phyloP scores from a whole-genome alignment of 2,329 filamentous ascomycete species.

The Botrytis tulipae region DNA sequence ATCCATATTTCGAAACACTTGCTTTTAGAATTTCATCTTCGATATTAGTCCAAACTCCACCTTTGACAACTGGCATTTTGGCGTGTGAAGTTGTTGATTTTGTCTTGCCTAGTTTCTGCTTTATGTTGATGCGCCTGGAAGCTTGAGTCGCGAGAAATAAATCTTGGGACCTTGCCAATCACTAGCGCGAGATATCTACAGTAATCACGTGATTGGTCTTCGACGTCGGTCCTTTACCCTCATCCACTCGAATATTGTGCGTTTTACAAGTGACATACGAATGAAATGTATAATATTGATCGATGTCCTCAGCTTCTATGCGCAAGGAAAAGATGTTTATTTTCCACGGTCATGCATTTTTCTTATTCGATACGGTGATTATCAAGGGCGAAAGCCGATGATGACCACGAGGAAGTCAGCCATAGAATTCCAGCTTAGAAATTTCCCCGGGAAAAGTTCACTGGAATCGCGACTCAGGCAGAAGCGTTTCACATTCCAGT shows the following conservation, averaged over 20 bases:
- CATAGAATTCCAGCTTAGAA: neutral
- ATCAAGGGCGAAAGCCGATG: neutral
- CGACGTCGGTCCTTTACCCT: neutral
- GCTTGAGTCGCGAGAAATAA: conserved; percentile 21
- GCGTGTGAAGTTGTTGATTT: conserved; percentile 25
- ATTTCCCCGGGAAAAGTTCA: neutral
- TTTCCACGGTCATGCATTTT: neutral
- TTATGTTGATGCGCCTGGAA: conserved; percentile 13
- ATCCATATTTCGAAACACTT: conserved; percentile 87
- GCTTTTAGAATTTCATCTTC: conserved; percentile 92
- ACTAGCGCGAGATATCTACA: conserved; percentile 8
- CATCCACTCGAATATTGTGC: too few species aligned
- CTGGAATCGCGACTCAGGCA: neutral
- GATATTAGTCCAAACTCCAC: conserved; percentile 73
- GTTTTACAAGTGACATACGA: neutral
- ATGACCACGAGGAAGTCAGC: neutral
- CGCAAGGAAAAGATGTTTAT: neutral
- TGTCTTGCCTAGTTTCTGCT: conserved; percentile 9
- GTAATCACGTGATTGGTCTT: neutral
- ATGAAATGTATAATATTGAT: neutral
- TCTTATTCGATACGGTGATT: too few species aligned
- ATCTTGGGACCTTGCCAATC: conserved; percentile 14
- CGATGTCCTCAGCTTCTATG: neutral
- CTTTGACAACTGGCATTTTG: conserved; percentile 70
- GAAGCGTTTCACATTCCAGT: neutral